Evolutionary conservation across 192 early-diverging fungal genomes (phyloP).

Genomic region (Lunasporangiospora selenospora): DNA sequence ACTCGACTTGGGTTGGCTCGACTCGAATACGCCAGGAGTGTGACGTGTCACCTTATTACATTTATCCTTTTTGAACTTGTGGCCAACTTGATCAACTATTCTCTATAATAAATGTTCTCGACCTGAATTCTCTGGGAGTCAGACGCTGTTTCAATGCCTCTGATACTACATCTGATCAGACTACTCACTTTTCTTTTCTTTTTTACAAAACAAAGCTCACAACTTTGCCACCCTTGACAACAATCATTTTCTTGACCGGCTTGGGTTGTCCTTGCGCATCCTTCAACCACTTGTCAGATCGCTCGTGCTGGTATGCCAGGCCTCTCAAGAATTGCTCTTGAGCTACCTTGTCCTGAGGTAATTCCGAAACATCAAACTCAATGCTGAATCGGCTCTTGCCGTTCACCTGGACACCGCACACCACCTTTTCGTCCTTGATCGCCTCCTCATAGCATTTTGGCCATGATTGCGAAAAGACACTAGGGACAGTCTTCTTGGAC

Average conservation of each 20-base stretch:
- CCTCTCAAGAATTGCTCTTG: conserved; percentile 50
- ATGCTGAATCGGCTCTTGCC: conserved; percentile 79
- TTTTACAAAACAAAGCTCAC: conserved; percentile 75
- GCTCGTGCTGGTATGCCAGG: conserved; percentile 49
- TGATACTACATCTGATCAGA: too few species aligned
- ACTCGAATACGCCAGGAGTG: too few species aligned
- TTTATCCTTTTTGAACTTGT: too few species aligned
- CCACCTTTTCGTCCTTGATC: conserved; percentile 55
- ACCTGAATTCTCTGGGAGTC: too few species aligned
- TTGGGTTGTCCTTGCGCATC: conserved; percentile 37
- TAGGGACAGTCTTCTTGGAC: neutral
- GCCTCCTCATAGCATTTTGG: conserved; percentile 59
- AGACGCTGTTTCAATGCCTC: too few species aligned
- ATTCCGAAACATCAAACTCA: conserved; percentile 27
- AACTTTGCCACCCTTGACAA: conserved; percentile 74
- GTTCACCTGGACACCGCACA: conserved; percentile 67
- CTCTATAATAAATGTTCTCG: too few species aligned
- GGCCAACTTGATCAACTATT: too few species aligned
- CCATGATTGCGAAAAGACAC: conserved; percentile 66
- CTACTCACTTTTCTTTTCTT: conserved; percentile 6
- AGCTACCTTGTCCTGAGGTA: conserved; percentile 37
- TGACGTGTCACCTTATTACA: too few species aligned
- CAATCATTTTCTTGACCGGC: conserved; percentile 63
- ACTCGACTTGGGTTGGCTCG: too few species aligned
- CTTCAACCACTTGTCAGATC: conserved; percentile 60